Evolutionary conservation across 805 yeast species (phyloP).

Genomic region (Candida golubevii): DNA sequence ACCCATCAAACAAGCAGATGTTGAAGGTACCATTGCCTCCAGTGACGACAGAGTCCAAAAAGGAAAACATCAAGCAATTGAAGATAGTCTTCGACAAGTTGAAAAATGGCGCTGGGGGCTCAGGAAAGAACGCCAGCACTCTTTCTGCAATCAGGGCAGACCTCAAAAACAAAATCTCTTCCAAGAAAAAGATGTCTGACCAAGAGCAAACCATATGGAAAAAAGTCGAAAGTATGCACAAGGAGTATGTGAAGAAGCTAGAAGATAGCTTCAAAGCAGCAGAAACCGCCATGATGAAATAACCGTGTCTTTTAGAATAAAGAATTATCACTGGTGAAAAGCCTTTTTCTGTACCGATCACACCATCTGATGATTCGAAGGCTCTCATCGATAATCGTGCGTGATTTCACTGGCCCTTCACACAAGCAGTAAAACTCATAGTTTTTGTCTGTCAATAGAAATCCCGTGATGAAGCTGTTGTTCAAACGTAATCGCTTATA

Average conservation of each 20-base stretch:
- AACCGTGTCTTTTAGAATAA: constrained; percentile 9
- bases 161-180: constrained; percentile 50
- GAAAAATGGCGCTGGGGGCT: constrained; percentile 40
- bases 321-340: constrained; percentile 67
- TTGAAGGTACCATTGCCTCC: constrained; percentile 74
- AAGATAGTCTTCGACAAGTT: constrained; percentile 64
- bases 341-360: constrained; percentile 58
- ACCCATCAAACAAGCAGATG: constrained; percentile 66
- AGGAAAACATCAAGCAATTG: constrained; percentile 52
- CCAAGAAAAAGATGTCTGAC: constrained; percentile 49
- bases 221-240: constrained; percentile 68
- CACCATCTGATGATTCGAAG: constrained; percentile 73
- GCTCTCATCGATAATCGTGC: constrained; percentile 57
- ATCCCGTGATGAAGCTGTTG: constrained; percentile 27
- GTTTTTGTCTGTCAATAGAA: constrained; percentile 30
- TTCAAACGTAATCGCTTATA: constrained; percentile 40
- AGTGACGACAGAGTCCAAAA: constrained; percentile 62
- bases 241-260: constrained; percentile 56
- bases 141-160: constrained; percentile 40
- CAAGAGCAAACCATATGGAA: constrained; percentile 49
- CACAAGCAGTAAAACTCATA: constrained; percentile 38
- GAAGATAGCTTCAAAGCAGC: constrained; percentile 32
- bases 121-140: constrained; percentile 41
- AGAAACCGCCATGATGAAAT: constrained; percentile 46
- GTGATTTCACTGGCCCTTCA: constrained; percentile 48